phyloP scores from a whole-genome alignment of 805 yeast species.

The Henningerozyma blattae region DNA sequence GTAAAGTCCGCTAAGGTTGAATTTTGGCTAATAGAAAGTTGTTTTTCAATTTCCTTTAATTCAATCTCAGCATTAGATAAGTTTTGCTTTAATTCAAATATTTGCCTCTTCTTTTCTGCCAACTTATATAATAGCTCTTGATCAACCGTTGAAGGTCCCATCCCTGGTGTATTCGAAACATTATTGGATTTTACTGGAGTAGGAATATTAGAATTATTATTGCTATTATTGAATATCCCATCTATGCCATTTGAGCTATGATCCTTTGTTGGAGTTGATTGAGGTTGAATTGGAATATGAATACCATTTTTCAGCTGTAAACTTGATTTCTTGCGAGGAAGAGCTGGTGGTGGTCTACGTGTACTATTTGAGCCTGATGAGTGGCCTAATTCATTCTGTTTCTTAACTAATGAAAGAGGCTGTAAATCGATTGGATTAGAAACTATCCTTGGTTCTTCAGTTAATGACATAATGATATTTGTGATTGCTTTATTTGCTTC shows the following conservation, averaged over 20 bases:
- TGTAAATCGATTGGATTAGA: not conserved
- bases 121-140: conserved; percentile 25
- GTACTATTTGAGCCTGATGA: not conserved
- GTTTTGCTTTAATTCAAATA: conserved; percentile 37
- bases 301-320: not conserved
- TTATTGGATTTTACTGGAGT: not conserved
- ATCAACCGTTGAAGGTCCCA: not conserved
- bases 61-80: conserved; percentile 28
- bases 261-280: not conserved
- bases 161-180: not conserved
- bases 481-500: no score
- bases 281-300: not conserved
- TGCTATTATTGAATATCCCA: not conserved
- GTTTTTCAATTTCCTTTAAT: conserved; percentile 23
- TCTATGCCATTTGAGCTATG: not conserved
- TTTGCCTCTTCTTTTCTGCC: conserved; percentile 43
- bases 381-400: not conserved
- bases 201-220: not conserved
- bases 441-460: not conserved
- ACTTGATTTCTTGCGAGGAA: not conserved
- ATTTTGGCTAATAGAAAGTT: not conserved
- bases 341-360: not conserved
- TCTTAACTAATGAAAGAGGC: not conserved
- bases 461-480: no score
- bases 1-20: no score